Conservation (phyloP, 1,139 yeast species). For the Suhomyces bribrorum region DNA sequence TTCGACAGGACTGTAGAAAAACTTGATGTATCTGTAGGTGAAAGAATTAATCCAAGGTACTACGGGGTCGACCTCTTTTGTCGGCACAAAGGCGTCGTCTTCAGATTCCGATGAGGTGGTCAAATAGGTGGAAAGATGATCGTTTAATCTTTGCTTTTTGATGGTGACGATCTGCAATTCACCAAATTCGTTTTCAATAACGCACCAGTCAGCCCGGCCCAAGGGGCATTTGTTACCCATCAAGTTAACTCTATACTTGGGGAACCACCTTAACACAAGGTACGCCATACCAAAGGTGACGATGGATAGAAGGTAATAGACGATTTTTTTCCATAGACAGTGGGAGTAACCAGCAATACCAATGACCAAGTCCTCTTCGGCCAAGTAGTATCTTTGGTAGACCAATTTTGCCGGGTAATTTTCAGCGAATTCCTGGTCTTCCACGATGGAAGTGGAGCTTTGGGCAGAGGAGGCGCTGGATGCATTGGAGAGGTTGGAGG, state of each 20-base stretch:
- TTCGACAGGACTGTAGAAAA: slow-evolving; percentile 81
- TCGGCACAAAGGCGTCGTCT: slow-evolving; percentile 14
- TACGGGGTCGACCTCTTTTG: slow-evolving; percentile 52
- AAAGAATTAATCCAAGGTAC: slow-evolving; percentile 72
- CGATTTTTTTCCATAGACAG: slow-evolving; percentile 43
- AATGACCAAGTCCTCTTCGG: slow-evolving; percentile 91
- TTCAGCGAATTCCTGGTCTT: slow-evolving; percentile 44
- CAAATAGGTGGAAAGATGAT: slow-evolving; percentile 70
- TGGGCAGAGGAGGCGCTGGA: slow-evolving; percentile 16
- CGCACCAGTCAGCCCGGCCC: slow-evolving; percentile 90
- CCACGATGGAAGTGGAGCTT: slow-evolving; percentile 16
- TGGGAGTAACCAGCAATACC: slow-evolving; percentile 89
- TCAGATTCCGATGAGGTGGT: slow-evolving; percentile 24
- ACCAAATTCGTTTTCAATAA: slow-evolving; percentile 90
- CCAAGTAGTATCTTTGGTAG: slow-evolving; percentile 82
- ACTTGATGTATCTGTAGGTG: slow-evolving; percentile 78
- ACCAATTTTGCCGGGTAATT: slow-evolving; percentile 46
- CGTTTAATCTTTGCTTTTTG: slow-evolving; percentile 60
- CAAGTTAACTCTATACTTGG: slow-evolving; percentile 67
- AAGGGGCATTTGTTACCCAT: slow-evolving; percentile 68
- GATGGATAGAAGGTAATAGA: slow-evolving; percentile 59
- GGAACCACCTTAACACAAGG: slow-evolving; percentile 80
- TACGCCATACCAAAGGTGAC: slow-evolving; percentile 71
- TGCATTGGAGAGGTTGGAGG: slow-evolving; percentile 27
- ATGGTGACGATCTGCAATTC: slow-evolving; percentile 67